Percentiles rank a stretch among this genome's conserved stretches.
Conservation (phyloP, 1,284 basidiomycete genomes). For the Melampsora larici-populina region DNA sequence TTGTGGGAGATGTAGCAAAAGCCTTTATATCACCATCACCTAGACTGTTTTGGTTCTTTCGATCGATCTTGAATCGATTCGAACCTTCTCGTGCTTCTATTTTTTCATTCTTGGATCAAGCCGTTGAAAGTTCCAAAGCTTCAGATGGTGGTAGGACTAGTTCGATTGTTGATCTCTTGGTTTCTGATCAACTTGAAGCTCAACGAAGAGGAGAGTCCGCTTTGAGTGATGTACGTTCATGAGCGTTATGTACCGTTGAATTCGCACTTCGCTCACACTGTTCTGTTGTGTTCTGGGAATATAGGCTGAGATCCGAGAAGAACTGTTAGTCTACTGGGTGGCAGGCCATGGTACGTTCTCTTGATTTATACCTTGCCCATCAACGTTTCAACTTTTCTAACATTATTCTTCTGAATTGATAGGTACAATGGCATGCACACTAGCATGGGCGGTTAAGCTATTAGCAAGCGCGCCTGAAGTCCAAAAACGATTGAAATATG, state of each 20-base stretch:
- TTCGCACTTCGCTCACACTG: too few species aligned
- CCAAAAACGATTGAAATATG: slow-evolving; percentile 17
- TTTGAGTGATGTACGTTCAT: too few species aligned
- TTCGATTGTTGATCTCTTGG: too few species aligned
- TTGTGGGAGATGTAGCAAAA: slow-evolving; percentile 19
- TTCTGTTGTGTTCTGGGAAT: neutral
- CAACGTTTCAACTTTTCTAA: neutral
- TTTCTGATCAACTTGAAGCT: too few species aligned
- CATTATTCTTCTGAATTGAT: neutral
- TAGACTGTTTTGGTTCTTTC: slow-evolving; percentile 29
- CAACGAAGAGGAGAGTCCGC: too few species aligned
- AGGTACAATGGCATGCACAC: slow-evolving; percentile 41
- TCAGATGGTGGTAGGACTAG: too few species aligned
- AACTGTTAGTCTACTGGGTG: slow-evolving; percentile 40
- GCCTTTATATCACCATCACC: slow-evolving; percentile 31
- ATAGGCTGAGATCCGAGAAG: slow-evolving; percentile 32
- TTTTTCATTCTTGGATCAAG: too few species aligned
- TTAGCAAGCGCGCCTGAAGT: slow-evolving; percentile 34
- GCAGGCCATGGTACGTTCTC: slow-evolving; percentile 38
- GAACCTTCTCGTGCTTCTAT: too few species aligned
- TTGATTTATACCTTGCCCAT: neutral
- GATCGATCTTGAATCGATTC: slow-evolving; percentile 5
- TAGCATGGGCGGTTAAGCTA: slow-evolving; percentile 38
- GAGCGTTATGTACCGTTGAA: too few species aligned
- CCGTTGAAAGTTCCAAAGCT: too few species aligned